Evolutionary conservation across 805 yeast species (phyloP).

Genomic region (Cyberlindnera meyerae): DNA sequence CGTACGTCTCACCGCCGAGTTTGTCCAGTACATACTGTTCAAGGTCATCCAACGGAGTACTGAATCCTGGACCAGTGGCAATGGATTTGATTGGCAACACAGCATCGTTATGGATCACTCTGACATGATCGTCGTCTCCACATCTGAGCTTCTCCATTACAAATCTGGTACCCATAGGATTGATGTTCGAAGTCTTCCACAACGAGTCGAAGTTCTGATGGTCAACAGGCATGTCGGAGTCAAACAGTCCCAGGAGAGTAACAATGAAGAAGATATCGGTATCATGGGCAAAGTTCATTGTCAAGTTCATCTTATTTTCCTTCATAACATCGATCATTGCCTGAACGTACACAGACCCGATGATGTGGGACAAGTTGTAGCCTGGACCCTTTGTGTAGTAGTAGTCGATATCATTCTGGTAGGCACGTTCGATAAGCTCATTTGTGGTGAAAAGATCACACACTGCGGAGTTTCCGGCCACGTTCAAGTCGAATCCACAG

Average conservation of each 20-base stretch:
- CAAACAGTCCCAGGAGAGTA: slow-evolving; percentile 43
- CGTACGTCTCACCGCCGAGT: slow-evolving; percentile 14
- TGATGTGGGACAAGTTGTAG: slow-evolving; percentile 30
- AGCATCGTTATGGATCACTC: slow-evolving; percentile 44
- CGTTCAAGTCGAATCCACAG: slow-evolving; percentile 49
- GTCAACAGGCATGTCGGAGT: slow-evolving; percentile 32
- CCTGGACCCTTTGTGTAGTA: slow-evolving; percentile 50
- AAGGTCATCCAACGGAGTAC: slow-evolving; percentile 31
- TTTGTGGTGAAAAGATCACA: slow-evolving; percentile 42
- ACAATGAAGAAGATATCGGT: slow-evolving; percentile 48
- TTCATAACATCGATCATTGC: slow-evolving; percentile 43
- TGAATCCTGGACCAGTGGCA: slow-evolving; percentile 43
- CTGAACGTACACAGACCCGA: slow-evolving; percentile 43
- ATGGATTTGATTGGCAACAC: slow-evolving; percentile 41
- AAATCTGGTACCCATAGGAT: slow-evolving; percentile 51
- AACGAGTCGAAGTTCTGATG: slow-evolving; percentile 39
- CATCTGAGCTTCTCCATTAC: slow-evolving; percentile 43
- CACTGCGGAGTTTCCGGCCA: slow-evolving; percentile 30
- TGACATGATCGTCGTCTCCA: slow-evolving; percentile 31
- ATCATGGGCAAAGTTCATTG: slow-evolving; percentile 51
- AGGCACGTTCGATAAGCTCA: slow-evolving; percentile 41
- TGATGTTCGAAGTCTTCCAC: slow-evolving; percentile 41
- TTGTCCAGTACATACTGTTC: slow-evolving; percentile 12
- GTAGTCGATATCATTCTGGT: slow-evolving; percentile 36
- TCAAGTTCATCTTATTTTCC: slow-evolving; percentile 34